Conservation (phyloP, 2,329 filamentous ascomycete species). For the Calonectria hongkongensis region DNA sequence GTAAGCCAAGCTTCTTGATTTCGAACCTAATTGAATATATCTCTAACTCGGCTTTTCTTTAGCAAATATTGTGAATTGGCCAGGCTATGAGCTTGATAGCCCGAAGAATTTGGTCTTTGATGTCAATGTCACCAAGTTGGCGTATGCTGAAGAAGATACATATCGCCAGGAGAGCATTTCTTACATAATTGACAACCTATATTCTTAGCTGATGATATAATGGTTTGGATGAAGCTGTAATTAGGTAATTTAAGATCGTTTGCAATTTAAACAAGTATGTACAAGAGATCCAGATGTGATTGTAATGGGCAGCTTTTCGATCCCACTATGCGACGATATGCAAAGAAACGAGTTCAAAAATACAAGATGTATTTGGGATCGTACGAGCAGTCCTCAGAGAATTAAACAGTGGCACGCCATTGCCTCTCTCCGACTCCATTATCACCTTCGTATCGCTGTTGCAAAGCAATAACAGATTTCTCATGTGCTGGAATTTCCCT, state of each 20-base stretch:
- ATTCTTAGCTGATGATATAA: not conserved
- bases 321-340: too few relatives aligned
- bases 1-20: not conserved
- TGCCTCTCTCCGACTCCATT: too few relatives aligned
- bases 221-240: not conserved
- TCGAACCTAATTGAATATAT: not conserved
- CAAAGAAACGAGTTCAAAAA: too few relatives aligned
- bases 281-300: too few relatives aligned
- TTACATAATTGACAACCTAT: not conserved
- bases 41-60: not conserved
- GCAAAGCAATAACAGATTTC: too few relatives aligned
- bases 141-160: not conserved
- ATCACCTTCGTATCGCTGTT: too few relatives aligned
- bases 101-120: not conserved
- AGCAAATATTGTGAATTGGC: not conserved
- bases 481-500: too few relatives aligned
- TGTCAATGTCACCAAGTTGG: not conserved
- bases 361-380: too few relatives aligned
- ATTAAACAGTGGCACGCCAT: too few relatives aligned
- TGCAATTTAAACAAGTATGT: not conserved
- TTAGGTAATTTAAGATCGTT: not conserved
- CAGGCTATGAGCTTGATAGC: not conserved
- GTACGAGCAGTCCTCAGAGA: too few relatives aligned
- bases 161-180: constrained; percentile 6
- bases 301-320: too few relatives aligned